Evolutionary conservation across 345 rosid species (phyloP).

Genomic region (Melastoma malabathricum): DNA sequence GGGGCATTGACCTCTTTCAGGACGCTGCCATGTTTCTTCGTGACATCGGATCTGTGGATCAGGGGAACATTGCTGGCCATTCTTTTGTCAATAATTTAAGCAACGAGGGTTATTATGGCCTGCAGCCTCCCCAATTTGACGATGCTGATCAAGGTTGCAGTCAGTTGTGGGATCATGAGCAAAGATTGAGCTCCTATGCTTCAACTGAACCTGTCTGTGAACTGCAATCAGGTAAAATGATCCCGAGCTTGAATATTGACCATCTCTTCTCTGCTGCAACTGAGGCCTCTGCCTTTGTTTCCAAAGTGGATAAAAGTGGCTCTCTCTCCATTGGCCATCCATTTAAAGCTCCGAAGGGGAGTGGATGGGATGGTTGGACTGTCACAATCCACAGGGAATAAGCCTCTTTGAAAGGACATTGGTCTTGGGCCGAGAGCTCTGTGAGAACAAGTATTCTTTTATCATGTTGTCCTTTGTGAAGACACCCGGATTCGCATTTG

Average conservation of each 20-base stretch:
- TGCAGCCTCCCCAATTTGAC: conserved; percentile 14
- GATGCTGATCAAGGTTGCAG: conserved; percentile 14
- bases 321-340: conserved; percentile 28
- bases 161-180: conserved; percentile 32
- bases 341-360: conserved; percentile 29
- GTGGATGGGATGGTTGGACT: conserved; percentile 30
- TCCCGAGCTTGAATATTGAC: conserved; percentile 1
- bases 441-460: conserved; percentile 26
- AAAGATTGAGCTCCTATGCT: conserved; percentile 8
- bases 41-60: conserved; percentile 26
- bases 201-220: conserved; percentile 11
- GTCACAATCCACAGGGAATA: conserved; percentile 25
- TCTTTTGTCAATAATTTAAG: conserved; percentile 9
- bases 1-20: conserved; percentile 32
- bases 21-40: conserved; percentile 37
- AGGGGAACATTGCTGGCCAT: conserved; percentile 11
- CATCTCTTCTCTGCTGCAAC: conserved; percentile 6
- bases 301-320: conserved; percentile 26
- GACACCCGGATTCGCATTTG: too few species aligned
- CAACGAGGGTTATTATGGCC: conserved; percentile 19
- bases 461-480: conserved; percentile 3
- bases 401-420: conserved; percentile 14
- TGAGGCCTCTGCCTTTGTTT: conserved; percentile 12
- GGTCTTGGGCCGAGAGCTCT: conserved; percentile 38
- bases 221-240: conserved; percentile 36